Evolutionary conservation across 2,329 filamentous ascomycete genomes (phyloP).

Genomic region (Colletotrichum paranaense): DNA sequence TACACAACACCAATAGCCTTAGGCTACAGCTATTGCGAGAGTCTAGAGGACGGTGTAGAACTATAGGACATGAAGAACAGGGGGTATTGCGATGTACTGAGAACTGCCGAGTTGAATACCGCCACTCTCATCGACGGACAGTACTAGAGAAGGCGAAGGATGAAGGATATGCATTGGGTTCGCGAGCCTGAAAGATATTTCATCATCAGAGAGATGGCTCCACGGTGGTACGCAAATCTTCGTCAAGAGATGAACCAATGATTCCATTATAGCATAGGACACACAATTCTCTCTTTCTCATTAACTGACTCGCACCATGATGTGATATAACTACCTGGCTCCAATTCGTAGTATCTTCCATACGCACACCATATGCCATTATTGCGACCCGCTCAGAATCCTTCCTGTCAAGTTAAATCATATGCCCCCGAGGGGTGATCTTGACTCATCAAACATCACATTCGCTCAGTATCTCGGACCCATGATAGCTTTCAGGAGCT

Average conservation of each 20-base stretch:
- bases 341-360: not conserved
- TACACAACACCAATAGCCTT: too few species aligned
- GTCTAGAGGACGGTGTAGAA: not conserved
- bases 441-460: not conserved
- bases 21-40: not conserved
- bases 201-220: too few species aligned
- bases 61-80: not conserved
- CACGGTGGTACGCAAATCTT: too few species aligned
- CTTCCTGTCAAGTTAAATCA: not conserved
- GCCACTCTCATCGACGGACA: not conserved
- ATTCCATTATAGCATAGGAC: too few species aligned
- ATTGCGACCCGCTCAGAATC: not conserved
- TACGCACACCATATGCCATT: not conserved
- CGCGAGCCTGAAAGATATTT: too few species aligned
- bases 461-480: not conserved
- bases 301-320: not conserved
- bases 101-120: not conserved
- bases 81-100: not conserved
- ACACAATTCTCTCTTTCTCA: not conserved
- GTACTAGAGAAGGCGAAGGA: too few species aligned
- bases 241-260: too few species aligned
- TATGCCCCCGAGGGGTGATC: not conserved
- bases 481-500: constrained; percentile 10
- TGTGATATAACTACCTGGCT: not conserved
- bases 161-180: too few species aligned